A percentile compares a stretch with the other conserved stretches of the same genome.
Conservation (phyloP, 768 basidiomycete genomes). For the Pleurotus tuber-regium region DNA sequence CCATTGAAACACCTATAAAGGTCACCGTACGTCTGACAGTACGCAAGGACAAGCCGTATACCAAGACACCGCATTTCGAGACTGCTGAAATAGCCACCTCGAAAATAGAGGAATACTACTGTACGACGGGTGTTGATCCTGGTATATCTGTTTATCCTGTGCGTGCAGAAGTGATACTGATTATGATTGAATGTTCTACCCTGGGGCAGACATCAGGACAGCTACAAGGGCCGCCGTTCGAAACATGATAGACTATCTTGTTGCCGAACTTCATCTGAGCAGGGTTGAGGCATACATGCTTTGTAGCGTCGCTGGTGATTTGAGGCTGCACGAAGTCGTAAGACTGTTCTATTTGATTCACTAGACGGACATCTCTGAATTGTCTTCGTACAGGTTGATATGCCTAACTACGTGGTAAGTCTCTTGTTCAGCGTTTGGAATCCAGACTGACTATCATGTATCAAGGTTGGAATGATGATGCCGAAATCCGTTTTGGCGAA, state of each 20-base stretch:
- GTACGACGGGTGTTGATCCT: constrained; percentile 52
- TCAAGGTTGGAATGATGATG: constrained; percentile 56
- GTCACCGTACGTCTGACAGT: constrained; percentile 54
- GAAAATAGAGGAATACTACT: constrained; percentile 44
- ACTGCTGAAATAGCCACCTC: constrained; percentile 26
- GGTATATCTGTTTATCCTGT: neutral
- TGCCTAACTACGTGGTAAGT: constrained; percentile 63
- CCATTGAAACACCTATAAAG: constrained; percentile 63
- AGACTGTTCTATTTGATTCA: constrained; percentile 15
- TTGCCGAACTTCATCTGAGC: constrained; percentile 37
- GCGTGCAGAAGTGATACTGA: neutral
- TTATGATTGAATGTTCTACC: neutral
- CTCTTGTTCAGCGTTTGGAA: neutral
- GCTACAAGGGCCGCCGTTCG: constrained; percentile 56
- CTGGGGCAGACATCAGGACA: constrained; percentile 44
- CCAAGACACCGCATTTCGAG: constrained; percentile 55
- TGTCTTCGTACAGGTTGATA: constrained; percentile 44
- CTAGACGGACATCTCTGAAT: neutral
- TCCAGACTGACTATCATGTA: neutral
- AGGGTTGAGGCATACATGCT: constrained; percentile 58
- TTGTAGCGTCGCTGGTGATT: constrained; percentile 57
- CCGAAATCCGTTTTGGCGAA: constrained; percentile 38
- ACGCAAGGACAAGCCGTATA: constrained; percentile 53
- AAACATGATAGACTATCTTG: constrained; percentile 54
- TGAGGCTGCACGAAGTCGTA: constrained; percentile 64